Evolutionary conservation across 768 basidiomycete genomes (phyloP).

Genomic region (Lentinula detonsa): DNA sequence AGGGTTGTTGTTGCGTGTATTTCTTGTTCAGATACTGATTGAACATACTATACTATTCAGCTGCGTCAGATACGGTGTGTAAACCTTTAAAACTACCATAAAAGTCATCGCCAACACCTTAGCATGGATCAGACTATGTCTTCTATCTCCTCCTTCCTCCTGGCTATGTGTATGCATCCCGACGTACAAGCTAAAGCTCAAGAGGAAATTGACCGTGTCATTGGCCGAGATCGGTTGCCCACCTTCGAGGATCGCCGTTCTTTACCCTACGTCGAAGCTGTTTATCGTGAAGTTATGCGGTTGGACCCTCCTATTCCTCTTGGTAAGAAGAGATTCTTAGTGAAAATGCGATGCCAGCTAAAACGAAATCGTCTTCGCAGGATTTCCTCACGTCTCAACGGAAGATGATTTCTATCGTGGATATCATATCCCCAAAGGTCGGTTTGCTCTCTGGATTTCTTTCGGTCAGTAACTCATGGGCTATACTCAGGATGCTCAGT

Average conservation of each 20-base stretch:
- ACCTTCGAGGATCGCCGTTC: conserved; percentile 19
- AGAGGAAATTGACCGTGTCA: conserved; percentile 20
- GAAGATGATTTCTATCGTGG: conserved; percentile 3
- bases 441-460: neutral
- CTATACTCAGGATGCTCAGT: neutral
- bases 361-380: neutral
- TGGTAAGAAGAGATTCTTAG: neutral
- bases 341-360: neutral
- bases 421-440: conserved; percentile 5
- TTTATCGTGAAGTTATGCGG: conserved; percentile 13
- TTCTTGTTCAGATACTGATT: neutral
- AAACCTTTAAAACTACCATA: neutral
- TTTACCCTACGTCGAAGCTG: conserved; percentile 3
- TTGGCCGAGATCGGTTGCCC: conserved; percentile 22
- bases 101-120: neutral
- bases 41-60: neutral
- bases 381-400: neutral
- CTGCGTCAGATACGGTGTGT: neutral
- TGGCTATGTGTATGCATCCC: conserved; percentile 20
- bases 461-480: neutral
- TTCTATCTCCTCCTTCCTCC: conserved; percentile 16
- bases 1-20: neutral
- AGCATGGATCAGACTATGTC: conserved; percentile 15
- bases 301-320: conserved; percentile 8
- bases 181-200: conserved; percentile 20